Conservation (phyloP, 1,139 yeast species). For the Debaryomycetaceae sp. region DNA sequence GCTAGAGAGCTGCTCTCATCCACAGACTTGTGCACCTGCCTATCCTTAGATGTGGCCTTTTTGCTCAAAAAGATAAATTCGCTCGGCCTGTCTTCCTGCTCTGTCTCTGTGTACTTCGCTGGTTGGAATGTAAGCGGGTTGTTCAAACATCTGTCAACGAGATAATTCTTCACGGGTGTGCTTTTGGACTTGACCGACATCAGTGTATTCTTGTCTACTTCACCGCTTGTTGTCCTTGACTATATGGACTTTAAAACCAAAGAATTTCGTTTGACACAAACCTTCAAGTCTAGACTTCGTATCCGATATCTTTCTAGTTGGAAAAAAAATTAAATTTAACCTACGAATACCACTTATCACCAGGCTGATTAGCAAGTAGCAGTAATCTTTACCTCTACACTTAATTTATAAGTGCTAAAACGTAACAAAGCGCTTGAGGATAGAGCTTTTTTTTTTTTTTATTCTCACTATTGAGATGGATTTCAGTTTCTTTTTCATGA, state of each 20-base stretch:
- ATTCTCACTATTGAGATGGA: not conserved
- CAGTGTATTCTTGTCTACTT: not conserved
- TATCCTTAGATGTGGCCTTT: constrained; percentile 4
- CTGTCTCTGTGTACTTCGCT: constrained; percentile 42
- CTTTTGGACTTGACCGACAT: not conserved
- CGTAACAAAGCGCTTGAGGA: not conserved
- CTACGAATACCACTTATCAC: no score
- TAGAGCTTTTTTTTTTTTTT: not conserved
- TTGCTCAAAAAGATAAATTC: constrained; percentile 41
- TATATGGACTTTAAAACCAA: not conserved
- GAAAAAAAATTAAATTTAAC: no score
- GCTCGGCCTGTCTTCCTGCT: constrained; percentile 26
- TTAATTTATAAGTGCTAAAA: no score
- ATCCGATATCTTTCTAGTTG: not conserved
- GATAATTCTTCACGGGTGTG: constrained; percentile 21
- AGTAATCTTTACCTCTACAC: no score
- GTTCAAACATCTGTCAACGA: constrained; percentile 56
- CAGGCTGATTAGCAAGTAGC: no score
- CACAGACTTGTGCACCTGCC: constrained; percentile 1
- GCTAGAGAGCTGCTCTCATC: constrained; percentile 1
- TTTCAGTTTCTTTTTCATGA: not conserved
- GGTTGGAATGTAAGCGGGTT: constrained; percentile 59
- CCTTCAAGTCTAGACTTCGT: not conserved
- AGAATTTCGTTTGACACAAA: not conserved
- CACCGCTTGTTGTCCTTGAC: not conserved